phyloP scores from a whole-genome alignment of 306 rosid genomes.

The Alnus glutinosa region DNA sequence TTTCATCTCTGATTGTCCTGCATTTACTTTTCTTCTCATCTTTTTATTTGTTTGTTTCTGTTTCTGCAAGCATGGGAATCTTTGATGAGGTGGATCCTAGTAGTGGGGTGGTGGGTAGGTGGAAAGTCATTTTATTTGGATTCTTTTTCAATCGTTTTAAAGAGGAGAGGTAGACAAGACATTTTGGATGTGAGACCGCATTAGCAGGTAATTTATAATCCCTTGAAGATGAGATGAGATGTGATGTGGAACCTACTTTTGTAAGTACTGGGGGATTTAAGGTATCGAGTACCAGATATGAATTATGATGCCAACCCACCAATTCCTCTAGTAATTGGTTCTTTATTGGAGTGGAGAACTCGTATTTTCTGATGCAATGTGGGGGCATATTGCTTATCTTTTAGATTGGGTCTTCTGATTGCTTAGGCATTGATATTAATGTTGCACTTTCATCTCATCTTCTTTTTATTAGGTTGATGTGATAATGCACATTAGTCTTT shows the following conservation, averaged over 20 bases:
- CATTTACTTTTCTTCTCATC: neutral
- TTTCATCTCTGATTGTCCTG: neutral
- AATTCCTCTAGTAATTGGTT: neutral
- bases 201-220: neutral
- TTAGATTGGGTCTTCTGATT: neutral
- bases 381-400: neutral
- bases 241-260: slow-evolving; percentile 17
- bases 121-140: neutral
- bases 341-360: slow-evolving; percentile 1
- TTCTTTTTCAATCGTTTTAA: neutral
- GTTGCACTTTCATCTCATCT: no score
- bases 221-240: neutral
- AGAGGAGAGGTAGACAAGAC: neutral
- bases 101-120: slow-evolving; percentile 8
- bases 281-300: neutral
- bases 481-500: no score
- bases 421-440: no score
- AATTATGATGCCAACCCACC: slow-evolving; percentile 11
- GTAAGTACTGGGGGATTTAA: neutral
- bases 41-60: neutral
- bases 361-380: neutral
- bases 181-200: no score
- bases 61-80: neutral
- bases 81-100: slow-evolving; percentile 13
- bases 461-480: no score